phyloP scores from a whole-genome alignment of 2,329 filamentous ascomycete genomes.

The Fusarium irregulare region DNA sequence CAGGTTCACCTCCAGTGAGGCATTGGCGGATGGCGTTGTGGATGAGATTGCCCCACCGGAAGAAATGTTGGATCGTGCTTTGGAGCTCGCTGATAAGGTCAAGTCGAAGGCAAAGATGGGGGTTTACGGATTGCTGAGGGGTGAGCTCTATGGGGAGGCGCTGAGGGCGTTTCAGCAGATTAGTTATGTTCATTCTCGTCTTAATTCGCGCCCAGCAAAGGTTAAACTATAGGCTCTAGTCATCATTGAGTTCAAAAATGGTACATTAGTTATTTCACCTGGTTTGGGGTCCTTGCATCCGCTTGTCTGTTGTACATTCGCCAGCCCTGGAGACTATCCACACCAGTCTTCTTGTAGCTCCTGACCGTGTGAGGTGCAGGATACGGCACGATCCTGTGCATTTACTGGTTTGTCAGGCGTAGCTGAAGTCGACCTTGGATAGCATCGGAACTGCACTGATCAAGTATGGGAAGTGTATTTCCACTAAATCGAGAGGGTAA shows the following conservation, averaged over 20 bases:
- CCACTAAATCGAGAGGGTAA: no score
- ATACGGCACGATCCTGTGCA: no score
- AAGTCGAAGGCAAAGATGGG: slow-evolving; percentile 9
- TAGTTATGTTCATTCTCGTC: slow-evolving; percentile 11
- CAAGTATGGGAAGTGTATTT: no score
- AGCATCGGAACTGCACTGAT: no score
- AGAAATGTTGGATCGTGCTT: not conserved
- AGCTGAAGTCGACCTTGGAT: no score
- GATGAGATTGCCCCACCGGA: not conserved
- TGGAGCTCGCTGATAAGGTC: not conserved
- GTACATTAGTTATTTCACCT: not conserved
- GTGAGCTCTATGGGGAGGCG: not conserved
- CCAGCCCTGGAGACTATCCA: not conserved
- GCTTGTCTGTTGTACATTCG: not conserved
- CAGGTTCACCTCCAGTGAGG: slow-evolving; percentile 2
- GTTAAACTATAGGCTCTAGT: not conserved
- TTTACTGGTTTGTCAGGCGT: no score
- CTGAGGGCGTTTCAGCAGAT: slow-evolving; percentile 7
- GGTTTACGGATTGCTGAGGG: not conserved
- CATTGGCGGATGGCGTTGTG: not conserved
- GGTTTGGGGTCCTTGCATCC: not conserved
- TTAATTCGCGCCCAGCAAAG: not conserved
- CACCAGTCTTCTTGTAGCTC: no score
- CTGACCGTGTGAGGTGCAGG: no score
- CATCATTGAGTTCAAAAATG: no score